Conservation (phyloP, 257 asterid genomes). For the Solanum piurae region DNA sequence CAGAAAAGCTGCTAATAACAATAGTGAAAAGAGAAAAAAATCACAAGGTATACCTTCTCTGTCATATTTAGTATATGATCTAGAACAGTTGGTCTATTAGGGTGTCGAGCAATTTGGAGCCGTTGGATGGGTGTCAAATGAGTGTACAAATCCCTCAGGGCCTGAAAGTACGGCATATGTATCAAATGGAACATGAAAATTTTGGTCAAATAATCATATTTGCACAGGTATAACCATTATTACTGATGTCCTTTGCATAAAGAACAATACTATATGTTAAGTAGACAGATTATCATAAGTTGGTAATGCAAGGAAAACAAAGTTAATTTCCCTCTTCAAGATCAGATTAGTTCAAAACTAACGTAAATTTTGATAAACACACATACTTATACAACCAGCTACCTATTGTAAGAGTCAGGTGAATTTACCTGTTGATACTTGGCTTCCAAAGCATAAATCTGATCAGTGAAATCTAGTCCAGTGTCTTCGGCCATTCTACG, state of each 20-base stretch:
- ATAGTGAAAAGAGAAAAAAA: not conserved
- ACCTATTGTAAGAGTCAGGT: not conserved
- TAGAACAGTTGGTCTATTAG: constrained; percentile 81
- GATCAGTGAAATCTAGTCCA: constrained; percentile 77
- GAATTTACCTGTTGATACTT: constrained; percentile 67
- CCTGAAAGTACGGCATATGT: constrained; percentile 35
- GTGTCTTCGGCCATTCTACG: constrained; percentile 86
- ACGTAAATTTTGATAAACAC: not conserved
- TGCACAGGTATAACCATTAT: not conserved
- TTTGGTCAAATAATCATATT: not conserved
- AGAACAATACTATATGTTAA: not conserved
- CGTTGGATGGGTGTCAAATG: constrained; percentile 77
- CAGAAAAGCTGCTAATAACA: not conserved
- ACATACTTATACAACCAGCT: not conserved
- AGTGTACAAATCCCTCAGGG: constrained; percentile 59
- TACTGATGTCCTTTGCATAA: not conserved
- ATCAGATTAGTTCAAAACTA: not conserved
- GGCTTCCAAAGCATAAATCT: constrained; percentile 61
- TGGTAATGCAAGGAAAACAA: not conserved
- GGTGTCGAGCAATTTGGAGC: constrained; percentile 74
- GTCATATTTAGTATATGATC: constrained; percentile 80
- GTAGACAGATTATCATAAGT: not conserved
- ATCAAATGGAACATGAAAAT: not conserved
- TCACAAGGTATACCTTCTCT: constrained; percentile 41
- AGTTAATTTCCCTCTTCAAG: not conserved